Conservation (phyloP, 768 basidiomycete species). For the Amanita polypyramis region DNA sequence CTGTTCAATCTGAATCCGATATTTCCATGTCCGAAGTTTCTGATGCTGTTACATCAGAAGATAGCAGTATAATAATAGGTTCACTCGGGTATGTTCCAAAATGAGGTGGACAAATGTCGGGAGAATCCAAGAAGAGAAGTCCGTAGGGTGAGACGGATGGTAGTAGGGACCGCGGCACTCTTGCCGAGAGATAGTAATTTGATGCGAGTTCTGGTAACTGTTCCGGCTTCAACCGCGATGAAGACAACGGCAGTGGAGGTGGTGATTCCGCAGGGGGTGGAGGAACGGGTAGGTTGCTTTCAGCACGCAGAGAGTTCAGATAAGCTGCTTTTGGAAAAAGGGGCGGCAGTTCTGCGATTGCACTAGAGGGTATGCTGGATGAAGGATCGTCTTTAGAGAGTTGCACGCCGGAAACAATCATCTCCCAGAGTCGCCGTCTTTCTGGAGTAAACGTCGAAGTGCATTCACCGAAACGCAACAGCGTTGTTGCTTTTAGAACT, state of each 20-base stretch:
- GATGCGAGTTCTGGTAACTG: neutral
- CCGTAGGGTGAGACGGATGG: conserved; percentile 7
- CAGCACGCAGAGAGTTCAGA: neutral
- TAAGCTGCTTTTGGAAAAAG: neutral
- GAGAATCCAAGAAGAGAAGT: conserved; percentile 3
- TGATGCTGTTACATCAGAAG: neutral
- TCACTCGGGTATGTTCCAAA: neutral
- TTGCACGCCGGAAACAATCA: conserved; percentile 18
- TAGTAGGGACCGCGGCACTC: conserved; percentile 11
- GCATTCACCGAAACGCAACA: conserved; percentile 7
- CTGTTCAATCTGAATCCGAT: neutral
- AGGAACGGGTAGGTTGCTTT: neutral
- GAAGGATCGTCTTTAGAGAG: neutral
- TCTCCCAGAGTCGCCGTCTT: conserved; percentile 29
- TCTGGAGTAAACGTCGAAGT: conserved; percentile 25
- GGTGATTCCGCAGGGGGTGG: conserved; percentile 10
- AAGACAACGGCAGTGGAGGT: conserved; percentile 17
- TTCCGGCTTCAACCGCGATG: neutral
- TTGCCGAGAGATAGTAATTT: neutral
- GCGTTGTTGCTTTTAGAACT: conserved; percentile 3
- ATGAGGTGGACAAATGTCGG: neutral
- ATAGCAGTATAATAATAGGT: neutral
- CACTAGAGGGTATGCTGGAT: neutral
- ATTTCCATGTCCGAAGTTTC: conserved; percentile 5
- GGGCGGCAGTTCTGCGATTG: neutral